A percentile compares a stretch with the other conserved stretches of the same genome.
Evolutionary conservation across 2,329 filamentous ascomycete genomes (phyloP).

Genomic region (Verticillium isaacii): DNA sequence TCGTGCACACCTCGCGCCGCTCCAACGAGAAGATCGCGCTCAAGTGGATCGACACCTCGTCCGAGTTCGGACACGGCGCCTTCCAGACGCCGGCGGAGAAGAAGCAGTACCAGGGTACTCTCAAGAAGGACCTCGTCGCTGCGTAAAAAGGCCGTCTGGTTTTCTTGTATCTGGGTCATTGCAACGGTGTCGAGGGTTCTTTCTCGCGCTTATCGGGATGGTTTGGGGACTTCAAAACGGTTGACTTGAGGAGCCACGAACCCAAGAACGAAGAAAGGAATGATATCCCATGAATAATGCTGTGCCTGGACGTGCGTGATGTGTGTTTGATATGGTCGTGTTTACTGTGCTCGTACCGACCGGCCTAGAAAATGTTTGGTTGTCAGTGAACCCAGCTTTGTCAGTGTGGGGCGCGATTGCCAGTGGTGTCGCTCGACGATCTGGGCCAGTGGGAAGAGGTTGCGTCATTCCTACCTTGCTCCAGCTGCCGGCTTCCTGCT

Average conservation of each 20-base stretch:
- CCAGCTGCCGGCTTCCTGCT: not conserved
- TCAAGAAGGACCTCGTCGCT: slow-evolving; percentile 88
- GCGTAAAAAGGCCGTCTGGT: slow-evolving; percentile 32
- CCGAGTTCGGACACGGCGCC: slow-evolving; percentile 99
- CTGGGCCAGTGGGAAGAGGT: not conserved
- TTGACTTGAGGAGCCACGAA: slow-evolving; percentile 14
- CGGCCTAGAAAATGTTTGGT: too few relatives aligned
- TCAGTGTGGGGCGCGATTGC: not conserved
- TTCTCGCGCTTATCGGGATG: slow-evolving; percentile 18
- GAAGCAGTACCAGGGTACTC: slow-evolving; percentile 92
- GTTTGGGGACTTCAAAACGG: slow-evolving; percentile 13
- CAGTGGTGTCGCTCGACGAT: not conserved
- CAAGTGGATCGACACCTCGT: slow-evolving; percentile 99
- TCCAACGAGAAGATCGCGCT: slow-evolving; percentile 98
- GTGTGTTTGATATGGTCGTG: not conserved
- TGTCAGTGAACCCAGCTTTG: not conserved
- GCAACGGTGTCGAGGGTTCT: slow-evolving; percentile 52
- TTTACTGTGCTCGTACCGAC: too few relatives aligned
- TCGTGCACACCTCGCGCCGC: slow-evolving; percentile 90
- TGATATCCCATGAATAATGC: slow-evolving; percentile 11
- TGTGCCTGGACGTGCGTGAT: not conserved
- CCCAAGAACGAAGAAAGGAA: slow-evolving; percentile 14
- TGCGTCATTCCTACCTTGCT: not conserved
- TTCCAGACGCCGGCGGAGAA: slow-evolving; percentile 99
- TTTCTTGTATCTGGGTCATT: slow-evolving; percentile 43